Evolutionary conservation across 345 rosid genomes (phyloP).

Genomic region (Eucalyptus marginata): DNA sequence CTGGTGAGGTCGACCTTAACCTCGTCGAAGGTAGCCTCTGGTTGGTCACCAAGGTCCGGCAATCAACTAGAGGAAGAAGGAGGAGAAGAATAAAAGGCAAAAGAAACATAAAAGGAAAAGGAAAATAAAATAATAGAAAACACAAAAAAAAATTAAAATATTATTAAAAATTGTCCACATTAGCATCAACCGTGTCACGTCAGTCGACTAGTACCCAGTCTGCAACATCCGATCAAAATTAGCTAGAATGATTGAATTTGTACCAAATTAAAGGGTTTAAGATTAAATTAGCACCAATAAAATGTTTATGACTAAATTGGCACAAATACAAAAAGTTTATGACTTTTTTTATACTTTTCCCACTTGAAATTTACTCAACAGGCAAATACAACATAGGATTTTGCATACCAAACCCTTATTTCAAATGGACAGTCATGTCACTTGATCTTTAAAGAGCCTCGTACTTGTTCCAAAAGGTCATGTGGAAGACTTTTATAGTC

Average conservation of each 20-base stretch:
- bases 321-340: too few relatives aligned
- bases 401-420: neutral
- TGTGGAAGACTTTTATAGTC: neutral
- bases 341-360: too few relatives aligned
- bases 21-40: rapidly evolving
- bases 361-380: neutral
- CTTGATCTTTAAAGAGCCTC: neutral
- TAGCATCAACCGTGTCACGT: rapidly evolving
- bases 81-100: too few relatives aligned
- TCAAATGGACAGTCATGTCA: neutral
- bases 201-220: rapidly evolving
- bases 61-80: rapidly evolving
- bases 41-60: rapidly evolving
- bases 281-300: too few relatives aligned
- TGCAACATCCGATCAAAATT: too few relatives aligned
- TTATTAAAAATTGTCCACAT: too few relatives aligned
- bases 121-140: too few relatives aligned
- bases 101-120: too few relatives aligned
- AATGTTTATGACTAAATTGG: too few relatives aligned
- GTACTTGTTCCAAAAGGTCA: neutral
- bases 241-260: rapidly evolving
- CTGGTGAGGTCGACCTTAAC: rapidly evolving
- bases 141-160: too few relatives aligned
- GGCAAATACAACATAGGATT: neutral
- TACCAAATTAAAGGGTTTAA: rapidly evolving